Evolutionary conservation across 371 early-diverging fungal genomes (phyloP), one percentile per base, ranked within the genome.

Genomic region (Chytridium lagenaria): DNA sequence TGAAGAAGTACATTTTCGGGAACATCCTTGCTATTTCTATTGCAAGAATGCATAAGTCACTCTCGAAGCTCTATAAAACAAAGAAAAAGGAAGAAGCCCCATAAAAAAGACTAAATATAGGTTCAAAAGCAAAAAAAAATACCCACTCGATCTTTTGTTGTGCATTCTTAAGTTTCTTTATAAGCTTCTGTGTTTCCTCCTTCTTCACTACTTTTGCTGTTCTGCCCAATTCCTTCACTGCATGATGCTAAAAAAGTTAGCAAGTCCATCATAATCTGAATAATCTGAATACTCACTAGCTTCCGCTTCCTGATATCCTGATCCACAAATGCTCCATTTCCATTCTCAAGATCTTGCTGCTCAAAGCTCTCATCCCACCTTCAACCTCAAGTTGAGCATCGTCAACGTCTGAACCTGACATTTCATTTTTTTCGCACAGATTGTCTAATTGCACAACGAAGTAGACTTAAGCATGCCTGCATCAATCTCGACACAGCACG

Each of bases 111-210:
- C n/a, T n/a, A n/a, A n/a, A n/a, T n/a, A n/a, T n/a, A n/a, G n/a
- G n/a, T n/a, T n/a, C n/a, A n/a, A n/a, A 23, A 31, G 15, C n/a
- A n/a, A 22, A 33, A 23, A 40, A 19, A 22, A 31, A 30, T 3
- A 67, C 68, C 15, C 36, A 59, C 70, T 59, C 70, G 7, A 36
- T 19, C 64, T 70, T 70, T 7, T 1, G 22, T 28, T 50, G 2
- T 22, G 30, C 1, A 15, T 1, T 22, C 23, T 39, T 57, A 5
- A 59, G 22, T 16, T 49, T 57, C 50, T 59, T 70, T 31, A 70
- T 50, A 12, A 70, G 34, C 64, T 59, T 59, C 1, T 1, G 70
- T 5, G 31, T 19, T 49, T 59, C 70, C 7, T 5, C 30, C 33
- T 33, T 59, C 50, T 23, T 26, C 1, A 57, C 61, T 5, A 39